Evolutionary conservation across 2,329 filamentous ascomycete genomes (phyloP).

Genomic region (Helotiales sp.): DNA sequence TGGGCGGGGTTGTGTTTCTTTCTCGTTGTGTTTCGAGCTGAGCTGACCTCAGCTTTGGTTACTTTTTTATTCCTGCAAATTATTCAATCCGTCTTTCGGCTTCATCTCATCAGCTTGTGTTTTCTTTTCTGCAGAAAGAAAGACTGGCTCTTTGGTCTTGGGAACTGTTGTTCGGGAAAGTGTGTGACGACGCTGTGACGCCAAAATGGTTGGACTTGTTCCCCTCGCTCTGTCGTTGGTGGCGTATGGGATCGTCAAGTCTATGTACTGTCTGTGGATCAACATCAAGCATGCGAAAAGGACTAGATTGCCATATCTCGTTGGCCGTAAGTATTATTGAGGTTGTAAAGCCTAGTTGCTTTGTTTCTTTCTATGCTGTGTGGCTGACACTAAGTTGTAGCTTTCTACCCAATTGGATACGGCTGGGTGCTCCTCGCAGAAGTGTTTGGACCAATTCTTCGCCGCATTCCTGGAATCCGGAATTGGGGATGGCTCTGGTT

Average conservation of each 20-base stretch:
- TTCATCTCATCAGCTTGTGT: neutral
- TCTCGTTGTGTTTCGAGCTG: neutral
- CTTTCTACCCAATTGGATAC: slow-evolving; percentile 21
- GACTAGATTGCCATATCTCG: slow-evolving; percentile 36
- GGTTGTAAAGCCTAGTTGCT: neutral
- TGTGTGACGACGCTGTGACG: neutral
- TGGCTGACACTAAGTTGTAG: neutral
- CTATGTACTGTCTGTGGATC: slow-evolving; percentile 13
- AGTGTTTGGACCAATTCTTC: slow-evolving; percentile 21
- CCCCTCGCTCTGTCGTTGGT: neutral
- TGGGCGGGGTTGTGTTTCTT: neutral
- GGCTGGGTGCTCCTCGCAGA: slow-evolving; percentile 18
- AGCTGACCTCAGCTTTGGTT: neutral
- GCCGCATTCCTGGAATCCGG: slow-evolving; percentile 15
- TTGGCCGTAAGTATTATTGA: slow-evolving; percentile 35
- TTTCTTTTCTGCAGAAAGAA: no score
- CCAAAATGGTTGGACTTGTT: neutral
- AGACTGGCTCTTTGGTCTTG: no score
- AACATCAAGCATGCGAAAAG: slow-evolving; percentile 35
- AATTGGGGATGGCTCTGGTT: slow-evolving; percentile 34
- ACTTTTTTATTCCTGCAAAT: neutral
- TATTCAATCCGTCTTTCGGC: neutral
- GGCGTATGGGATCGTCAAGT: neutral
- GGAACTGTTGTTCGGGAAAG: neutral
- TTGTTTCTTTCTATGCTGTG: neutral